Conservation (phyloP, 192 early-diverging fungal genomes). For the Backusella parvicylindrica region DNA sequence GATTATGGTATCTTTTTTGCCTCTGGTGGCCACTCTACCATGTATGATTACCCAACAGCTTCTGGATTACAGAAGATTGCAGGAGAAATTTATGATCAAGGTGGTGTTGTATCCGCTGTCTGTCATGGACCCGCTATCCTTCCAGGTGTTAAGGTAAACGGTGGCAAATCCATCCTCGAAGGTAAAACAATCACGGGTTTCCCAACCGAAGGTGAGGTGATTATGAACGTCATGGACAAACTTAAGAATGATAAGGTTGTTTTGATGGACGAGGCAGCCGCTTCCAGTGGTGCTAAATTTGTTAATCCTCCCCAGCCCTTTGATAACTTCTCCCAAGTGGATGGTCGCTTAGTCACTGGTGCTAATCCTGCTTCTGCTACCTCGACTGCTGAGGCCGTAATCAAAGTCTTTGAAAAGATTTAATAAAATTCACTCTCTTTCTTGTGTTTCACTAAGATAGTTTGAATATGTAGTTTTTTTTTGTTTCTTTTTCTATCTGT, state of each 20-base stretch:
- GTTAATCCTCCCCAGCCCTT: conserved; percentile 6
- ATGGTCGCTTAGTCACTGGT: conserved; percentile 73
- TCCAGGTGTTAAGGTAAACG: conserved; percentile 50
- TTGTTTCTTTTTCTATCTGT: no score
- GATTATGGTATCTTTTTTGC: conserved; percentile 55
- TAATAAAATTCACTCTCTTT: not conserved
- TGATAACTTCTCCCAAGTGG: conserved; percentile 32
- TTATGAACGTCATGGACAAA: conserved; percentile 35
- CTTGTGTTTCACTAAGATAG: not conserved
- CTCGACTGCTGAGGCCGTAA: conserved; percentile 13
- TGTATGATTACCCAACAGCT: conserved; percentile 53
- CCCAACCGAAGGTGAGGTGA: conserved; percentile 62
- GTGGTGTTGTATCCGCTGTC: conserved; percentile 51
- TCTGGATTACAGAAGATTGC: conserved; percentile 41
- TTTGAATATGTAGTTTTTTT: not conserved
- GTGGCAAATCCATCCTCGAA: conserved; percentile 56
- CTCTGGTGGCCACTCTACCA: conserved; percentile 48
- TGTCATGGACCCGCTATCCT: conserved; percentile 72
- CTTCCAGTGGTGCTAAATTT: conserved; percentile 22
- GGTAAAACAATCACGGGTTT: conserved; percentile 74
- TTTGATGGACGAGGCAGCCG: conserved; percentile 38
- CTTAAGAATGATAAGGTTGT: conserved; percentile 39
- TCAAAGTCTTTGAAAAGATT: conserved; percentile 6
- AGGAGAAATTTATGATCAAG: conserved; percentile 47
- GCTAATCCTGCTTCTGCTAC: conserved; percentile 67